Percentiles rank a stretch among this genome's conserved stretches.
These are phyloP conservation scores for Triticum timopheevii DNA, from an alignment of 176 grass and related monocot genomes.

Conservation along the genomic window DNA sequence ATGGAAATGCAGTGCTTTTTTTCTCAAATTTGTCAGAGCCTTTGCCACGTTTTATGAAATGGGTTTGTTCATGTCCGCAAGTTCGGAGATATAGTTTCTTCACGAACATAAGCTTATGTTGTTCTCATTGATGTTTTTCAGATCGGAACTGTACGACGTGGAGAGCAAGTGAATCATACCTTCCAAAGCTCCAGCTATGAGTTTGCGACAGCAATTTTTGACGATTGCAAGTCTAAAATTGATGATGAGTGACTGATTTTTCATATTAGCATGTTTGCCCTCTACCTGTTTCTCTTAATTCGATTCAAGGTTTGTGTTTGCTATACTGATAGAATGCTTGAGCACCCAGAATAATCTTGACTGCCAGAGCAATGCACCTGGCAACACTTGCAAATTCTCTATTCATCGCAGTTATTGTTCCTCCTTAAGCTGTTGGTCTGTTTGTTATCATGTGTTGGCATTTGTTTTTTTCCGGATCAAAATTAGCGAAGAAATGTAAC, in stretches of 20 bases:
- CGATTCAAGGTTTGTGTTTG: conserved; percentile 5
- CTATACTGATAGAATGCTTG: background rate
- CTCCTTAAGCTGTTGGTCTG: background rate
- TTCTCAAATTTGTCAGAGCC: background rate
- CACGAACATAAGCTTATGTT: conserved; percentile 13
- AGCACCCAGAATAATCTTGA: conserved; percentile 33
- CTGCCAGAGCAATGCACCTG: background rate
- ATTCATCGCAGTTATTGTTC: background rate
- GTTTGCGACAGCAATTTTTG: background rate
- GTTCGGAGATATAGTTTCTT: background rate
- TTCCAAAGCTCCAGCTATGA: background rate
- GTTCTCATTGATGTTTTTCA: conserved; percentile 36
- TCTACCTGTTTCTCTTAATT: conserved; percentile 28
- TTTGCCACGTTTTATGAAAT: background rate
- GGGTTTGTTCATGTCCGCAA: background rate
- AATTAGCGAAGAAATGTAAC: background rate
- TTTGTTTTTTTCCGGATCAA: background rate
- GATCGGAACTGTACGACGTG: conserved; percentile 53
- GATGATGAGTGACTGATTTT: conserved; percentile 10
- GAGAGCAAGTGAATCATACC: conserved; percentile 50
- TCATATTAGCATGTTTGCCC: background rate
- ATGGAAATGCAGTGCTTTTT: background rate
- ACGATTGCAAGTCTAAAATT: background rate
- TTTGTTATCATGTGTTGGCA: background rate
- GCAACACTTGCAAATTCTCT: background rate